phyloP scores from a whole-genome alignment of 768 basidiomycete genomes.

The Floccularia luteovirens region DNA sequence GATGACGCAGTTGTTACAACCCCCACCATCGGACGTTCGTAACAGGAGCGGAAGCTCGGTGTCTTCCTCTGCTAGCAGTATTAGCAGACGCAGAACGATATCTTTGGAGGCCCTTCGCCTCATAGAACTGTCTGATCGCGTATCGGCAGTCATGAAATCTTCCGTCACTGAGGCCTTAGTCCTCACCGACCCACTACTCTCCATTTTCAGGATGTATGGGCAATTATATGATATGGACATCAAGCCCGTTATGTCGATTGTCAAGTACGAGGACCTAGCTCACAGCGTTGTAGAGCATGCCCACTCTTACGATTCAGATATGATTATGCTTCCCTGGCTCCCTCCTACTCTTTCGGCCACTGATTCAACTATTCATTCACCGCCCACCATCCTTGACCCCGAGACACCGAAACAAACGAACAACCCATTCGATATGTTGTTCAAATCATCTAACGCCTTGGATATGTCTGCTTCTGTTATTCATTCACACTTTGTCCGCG shows the following conservation, averaged over 20 bases:
- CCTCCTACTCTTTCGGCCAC: conserved; percentile 26
- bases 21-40: conserved; percentile 10
- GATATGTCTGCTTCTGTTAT: conserved; percentile 41
- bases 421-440: conserved; percentile 72
- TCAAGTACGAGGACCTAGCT: conserved; percentile 69
- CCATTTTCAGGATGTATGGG: conserved; percentile 72
- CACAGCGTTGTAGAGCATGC: conserved; percentile 66
- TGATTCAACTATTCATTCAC: conserved; percentile 7
- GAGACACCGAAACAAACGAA: conserved; percentile 12
- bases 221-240: conserved; percentile 63
- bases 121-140: conserved; percentile 81
- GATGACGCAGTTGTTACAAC: conserved; percentile 72
- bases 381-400: conserved; percentile 5
- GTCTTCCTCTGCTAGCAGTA: neutral
- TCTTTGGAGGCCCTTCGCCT: conserved; percentile 75
- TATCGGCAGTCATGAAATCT: conserved; percentile 83
- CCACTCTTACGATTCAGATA: conserved; percentile 45
- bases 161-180: conserved; percentile 61
- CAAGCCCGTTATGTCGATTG: conserved; percentile 61
- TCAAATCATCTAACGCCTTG: conserved; percentile 24
- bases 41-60: neutral
- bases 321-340: conserved; percentile 83
- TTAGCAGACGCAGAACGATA: conserved; percentile 14
- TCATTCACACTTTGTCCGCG: conserved; percentile 81
- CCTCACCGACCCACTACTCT: conserved; percentile 64